phyloP scores from a whole-genome alignment of 768 basidiomycete species.

The Mycena pura region DNA sequence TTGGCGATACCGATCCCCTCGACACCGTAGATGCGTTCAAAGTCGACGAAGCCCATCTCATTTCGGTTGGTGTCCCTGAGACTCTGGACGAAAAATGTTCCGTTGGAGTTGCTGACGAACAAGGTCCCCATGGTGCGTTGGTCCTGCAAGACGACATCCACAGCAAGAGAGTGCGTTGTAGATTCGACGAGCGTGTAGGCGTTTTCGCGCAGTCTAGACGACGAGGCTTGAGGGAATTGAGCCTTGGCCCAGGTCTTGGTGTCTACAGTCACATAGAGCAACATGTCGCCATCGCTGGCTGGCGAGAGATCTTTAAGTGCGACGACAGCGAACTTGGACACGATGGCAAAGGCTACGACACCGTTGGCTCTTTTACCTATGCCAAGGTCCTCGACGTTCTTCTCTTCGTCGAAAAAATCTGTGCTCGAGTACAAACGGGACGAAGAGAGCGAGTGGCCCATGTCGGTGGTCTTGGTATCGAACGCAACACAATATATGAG shows the following conservation, averaged over 20 bases:
- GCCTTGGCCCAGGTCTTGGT: slow-evolving; percentile 86
- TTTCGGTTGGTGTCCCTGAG: slow-evolving; percentile 94
- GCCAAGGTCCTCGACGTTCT: slow-evolving; percentile 82
- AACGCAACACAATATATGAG: slow-evolving; percentile 92
- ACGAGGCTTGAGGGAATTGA: slow-evolving; percentile 90
- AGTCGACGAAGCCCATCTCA: slow-evolving; percentile 88
- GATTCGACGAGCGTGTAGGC: slow-evolving; percentile 97
- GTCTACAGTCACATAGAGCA: slow-evolving; percentile 87
- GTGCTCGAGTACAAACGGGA: slow-evolving; percentile 82
- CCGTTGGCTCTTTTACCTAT: slow-evolving; percentile 86
- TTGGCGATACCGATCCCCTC: slow-evolving; percentile 95
- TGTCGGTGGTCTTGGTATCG: slow-evolving; percentile 61
- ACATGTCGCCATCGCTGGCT: slow-evolving; percentile 70
- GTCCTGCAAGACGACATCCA: slow-evolving; percentile 87
- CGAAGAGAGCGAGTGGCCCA: slow-evolving; percentile 58
- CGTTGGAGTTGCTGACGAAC: slow-evolving; percentile 95
- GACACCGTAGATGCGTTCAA: slow-evolving; percentile 84
- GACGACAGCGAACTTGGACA: slow-evolving; percentile 91
- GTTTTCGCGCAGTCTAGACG: slow-evolving; percentile 82
- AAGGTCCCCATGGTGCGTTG: slow-evolving; percentile 79
- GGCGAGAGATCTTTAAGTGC: slow-evolving; percentile 76
- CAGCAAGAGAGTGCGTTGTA: slow-evolving; percentile 90
- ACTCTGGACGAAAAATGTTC: slow-evolving; percentile 92
- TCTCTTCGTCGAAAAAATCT: slow-evolving; percentile 79
- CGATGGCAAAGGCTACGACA: slow-evolving; percentile 91